phyloP scores from a whole-genome alignment of 2,329 filamentous ascomycete species.

The Pseudonectria foliicola region DNA sequence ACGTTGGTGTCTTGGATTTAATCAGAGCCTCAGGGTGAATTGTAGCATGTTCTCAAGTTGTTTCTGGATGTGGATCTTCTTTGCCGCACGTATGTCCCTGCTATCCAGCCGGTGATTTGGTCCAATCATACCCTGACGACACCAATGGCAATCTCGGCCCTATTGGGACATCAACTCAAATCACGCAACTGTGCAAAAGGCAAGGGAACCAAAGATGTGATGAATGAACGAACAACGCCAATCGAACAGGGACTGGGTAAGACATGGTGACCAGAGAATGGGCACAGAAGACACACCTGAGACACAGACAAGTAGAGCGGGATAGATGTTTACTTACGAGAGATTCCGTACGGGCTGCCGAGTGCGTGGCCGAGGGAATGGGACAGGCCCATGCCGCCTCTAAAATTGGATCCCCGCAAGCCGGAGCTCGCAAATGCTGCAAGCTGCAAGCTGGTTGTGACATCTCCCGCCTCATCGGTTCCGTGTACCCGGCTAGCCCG shows the following conservation, averaged over 20 bases:
- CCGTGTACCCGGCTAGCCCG: slow-evolving; percentile 6
- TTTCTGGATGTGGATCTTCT: background rate
- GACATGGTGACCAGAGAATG: too few relatives aligned
- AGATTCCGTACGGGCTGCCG: slow-evolving; percentile 12
- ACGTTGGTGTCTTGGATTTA: slow-evolving; percentile 3
- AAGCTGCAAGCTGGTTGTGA: slow-evolving; percentile 14
- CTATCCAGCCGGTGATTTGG: background rate
- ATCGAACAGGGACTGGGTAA: too few relatives aligned
- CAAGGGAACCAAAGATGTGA: too few relatives aligned
- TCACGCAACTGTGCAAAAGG: too few relatives aligned
- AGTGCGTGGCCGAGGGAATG: slow-evolving; percentile 11
- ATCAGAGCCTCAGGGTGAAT: slow-evolving; percentile 4
- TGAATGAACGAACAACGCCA: background rate
- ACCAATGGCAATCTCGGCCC: too few relatives aligned
- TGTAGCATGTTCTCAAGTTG: slow-evolving; percentile 6
- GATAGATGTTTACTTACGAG: slow-evolving; percentile 9
- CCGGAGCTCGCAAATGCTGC: slow-evolving; percentile 17
- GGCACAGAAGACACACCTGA: too few relatives aligned
- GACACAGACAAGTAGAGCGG: slow-evolving; percentile 1
- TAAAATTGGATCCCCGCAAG: slow-evolving; percentile 14
- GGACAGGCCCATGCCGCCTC: slow-evolving; percentile 6
- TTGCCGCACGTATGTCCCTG: background rate
- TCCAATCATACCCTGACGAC: too few relatives aligned
- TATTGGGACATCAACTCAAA: too few relatives aligned
- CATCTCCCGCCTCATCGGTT: slow-evolving; percentile 5